Base-by-base conservation (phyloP, 2,329 filamentous ascomycete species). In the Penicillium verrucosum region DNA sequence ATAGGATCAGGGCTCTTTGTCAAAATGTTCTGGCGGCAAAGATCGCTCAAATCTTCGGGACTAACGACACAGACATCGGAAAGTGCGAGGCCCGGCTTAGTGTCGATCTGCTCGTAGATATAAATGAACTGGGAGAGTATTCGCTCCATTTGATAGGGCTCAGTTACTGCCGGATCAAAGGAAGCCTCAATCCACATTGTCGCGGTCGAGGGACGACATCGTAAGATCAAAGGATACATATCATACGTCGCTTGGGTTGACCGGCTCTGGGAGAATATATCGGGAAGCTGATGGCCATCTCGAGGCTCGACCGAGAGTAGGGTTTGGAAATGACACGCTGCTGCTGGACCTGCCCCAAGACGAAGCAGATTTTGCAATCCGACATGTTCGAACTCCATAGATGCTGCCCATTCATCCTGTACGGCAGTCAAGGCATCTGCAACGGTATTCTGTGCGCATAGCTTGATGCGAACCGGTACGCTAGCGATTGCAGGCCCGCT, bases 301-400 rank as follows among this genome's bases (percentile, higher is more conserved):
- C 55, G 30, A 5, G 61, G 61, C 30, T 64, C 60, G 5, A 64
- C 61, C 3, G 61, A 42, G 5, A 62, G 27, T 29, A 64, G 21
- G 1, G 62, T 64, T 18, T 61, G 62, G 27, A 64, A 64, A 16
- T 54, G 50, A 58, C 62, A 64, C 1, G 60, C 60, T 11, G 60
- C 60, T 14, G 38, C 59, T 2, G 62, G 53, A 2, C 62, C 60
- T 1, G 54, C 43, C 2, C 62, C 55, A n/a, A 63, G 37, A 21
- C 42, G 62, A 16, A 63, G 56, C 2, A 64, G 38, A 32, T 59
- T 62, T 30, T 64, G 62, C 38, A 64, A 49, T 30, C 61, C 61
- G 16, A 61, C 48, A 38, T 62, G 61, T 12, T 59, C 55, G 14
- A 52, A 57, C 4, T 45, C 46, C 61, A 62, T 60, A 1, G 41